Conservation (phyloP, 495 filamentous ascomycete genomes). For the Copromyces sp. region DNA sequence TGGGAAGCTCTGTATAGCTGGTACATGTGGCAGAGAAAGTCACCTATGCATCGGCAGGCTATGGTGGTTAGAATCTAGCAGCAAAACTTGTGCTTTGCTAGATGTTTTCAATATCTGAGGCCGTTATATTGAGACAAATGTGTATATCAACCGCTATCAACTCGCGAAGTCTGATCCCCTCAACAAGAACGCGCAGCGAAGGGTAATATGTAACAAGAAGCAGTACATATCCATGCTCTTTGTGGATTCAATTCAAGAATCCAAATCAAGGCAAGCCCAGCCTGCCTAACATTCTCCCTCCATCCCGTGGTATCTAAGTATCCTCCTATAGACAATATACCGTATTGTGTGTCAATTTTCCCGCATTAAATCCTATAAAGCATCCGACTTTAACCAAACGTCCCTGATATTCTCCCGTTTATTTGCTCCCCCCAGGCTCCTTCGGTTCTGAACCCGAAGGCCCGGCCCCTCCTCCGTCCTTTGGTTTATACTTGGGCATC, state of each 20-base stretch:
- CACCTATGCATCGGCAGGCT: background rate
- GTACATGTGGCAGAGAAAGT: background rate
- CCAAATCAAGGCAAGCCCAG: background rate
- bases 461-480: conserved; percentile 6
- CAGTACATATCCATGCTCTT: background rate
- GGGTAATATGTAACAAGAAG: background rate
- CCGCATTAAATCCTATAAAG: background rate
- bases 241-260: background rate
- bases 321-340: background rate
- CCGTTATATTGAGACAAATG: background rate
- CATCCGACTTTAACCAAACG: background rate
- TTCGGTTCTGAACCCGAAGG: background rate
- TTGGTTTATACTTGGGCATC: conserved; percentile 54
- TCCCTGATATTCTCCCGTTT: background rate
- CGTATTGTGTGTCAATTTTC: background rate
- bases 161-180: background rate
- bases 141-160: background rate
- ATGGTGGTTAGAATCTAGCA: background rate
- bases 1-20: background rate
- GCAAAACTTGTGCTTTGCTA: background rate
- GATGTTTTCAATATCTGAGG: background rate
- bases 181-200: background rate
- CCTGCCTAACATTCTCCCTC: background rate
- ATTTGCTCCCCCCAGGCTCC: background rate
- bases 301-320: background rate